A percentile compares a stretch with the other conserved stretches of the same genome.
Evolutionary conservation across 176 grass and related monocot species (phyloP).

Genomic region (Chrysopogon serrulatus): DNA sequence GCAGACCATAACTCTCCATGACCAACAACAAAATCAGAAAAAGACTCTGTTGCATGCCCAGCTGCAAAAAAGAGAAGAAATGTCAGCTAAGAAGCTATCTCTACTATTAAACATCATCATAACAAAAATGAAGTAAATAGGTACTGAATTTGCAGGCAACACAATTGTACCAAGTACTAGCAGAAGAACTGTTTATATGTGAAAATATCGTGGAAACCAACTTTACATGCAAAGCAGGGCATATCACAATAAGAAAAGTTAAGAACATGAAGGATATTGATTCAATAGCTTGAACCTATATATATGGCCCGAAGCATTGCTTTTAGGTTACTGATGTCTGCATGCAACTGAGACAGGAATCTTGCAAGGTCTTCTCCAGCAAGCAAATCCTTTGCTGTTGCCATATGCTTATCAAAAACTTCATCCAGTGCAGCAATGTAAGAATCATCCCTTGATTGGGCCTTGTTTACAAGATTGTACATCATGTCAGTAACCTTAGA

Average conservation of each 20-base stretch:
- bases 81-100: background rate
- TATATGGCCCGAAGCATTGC: constrained; percentile 94
- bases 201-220: background rate
- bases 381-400: constrained; percentile 71
- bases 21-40: constrained; percentile 93
- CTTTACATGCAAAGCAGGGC: background rate
- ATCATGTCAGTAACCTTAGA: constrained; percentile 97
- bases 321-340: constrained; percentile 79
- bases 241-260: background rate
- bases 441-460: constrained; percentile 81
- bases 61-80: constrained; percentile 49
- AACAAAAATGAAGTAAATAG: background rate
- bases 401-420: constrained; percentile 90
- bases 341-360: constrained; percentile 77
- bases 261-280: background rate
- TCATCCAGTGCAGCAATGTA: constrained; percentile 60
- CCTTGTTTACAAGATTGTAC: constrained; percentile 87
- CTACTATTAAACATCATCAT: background rate
- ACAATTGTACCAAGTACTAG: background rate
- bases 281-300: constrained; percentile 56
- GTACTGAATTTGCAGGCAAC: background rate
- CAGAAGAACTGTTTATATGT: background rate
- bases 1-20: constrained; percentile 98
- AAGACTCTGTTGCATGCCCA: constrained; percentile 95
- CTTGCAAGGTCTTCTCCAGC: constrained; percentile 82